Evolutionary conservation across 2,329 filamentous ascomycete species (phyloP).

Genomic region (Botryosphaeria agaves): DNA sequence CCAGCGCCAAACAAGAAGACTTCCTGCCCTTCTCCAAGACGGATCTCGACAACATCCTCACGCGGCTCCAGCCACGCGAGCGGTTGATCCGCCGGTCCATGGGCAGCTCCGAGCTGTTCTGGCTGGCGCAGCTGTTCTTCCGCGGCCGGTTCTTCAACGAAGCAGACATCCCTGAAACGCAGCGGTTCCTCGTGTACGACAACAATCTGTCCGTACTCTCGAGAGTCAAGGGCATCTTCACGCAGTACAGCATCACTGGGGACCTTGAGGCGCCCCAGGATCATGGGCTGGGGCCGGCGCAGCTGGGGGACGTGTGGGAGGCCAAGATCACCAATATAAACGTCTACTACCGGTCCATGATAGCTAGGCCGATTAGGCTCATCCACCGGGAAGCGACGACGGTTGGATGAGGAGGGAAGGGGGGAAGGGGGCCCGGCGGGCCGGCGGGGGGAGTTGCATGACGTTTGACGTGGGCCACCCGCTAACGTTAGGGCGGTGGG

Average conservation of each 20-base stretch:
- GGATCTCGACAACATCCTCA: constrained; percentile 31
- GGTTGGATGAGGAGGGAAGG: too few species aligned
- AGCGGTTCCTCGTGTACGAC: constrained; percentile 16
- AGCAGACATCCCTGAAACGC: constrained; percentile 30
- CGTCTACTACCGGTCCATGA: constrained; percentile 14
- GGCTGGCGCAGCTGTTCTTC: constrained; percentile 36
- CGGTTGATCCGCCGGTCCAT: constrained; percentile 23
- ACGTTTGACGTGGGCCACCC: too few species aligned
- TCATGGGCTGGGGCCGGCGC: constrained; percentile 6
- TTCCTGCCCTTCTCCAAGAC: constrained; percentile 32
- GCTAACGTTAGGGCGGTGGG: too few species aligned
- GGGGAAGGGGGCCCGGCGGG: too few species aligned
- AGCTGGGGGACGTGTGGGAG: constrained; percentile 29
- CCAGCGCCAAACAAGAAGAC: constrained; percentile 10
- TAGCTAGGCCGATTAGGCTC: constrained; percentile 20
- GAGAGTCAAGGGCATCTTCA: background rate
- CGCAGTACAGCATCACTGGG: constrained; percentile 7
- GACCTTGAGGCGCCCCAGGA: constrained; percentile 7
- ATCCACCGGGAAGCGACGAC: constrained; percentile 10
- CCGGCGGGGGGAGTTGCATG: too few species aligned
- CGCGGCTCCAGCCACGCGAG: constrained; percentile 25
- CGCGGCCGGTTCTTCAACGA: constrained; percentile 40
- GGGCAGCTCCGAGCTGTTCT: constrained; percentile 22
- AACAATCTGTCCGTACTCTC: too few species aligned
- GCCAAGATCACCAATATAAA: constrained; percentile 19